Evolutionary conservation across 768 basidiomycete genomes (phyloP), one percentile per base, ranked within the genome.

Genomic region (Coprinopsis strossmayeri): DNA sequence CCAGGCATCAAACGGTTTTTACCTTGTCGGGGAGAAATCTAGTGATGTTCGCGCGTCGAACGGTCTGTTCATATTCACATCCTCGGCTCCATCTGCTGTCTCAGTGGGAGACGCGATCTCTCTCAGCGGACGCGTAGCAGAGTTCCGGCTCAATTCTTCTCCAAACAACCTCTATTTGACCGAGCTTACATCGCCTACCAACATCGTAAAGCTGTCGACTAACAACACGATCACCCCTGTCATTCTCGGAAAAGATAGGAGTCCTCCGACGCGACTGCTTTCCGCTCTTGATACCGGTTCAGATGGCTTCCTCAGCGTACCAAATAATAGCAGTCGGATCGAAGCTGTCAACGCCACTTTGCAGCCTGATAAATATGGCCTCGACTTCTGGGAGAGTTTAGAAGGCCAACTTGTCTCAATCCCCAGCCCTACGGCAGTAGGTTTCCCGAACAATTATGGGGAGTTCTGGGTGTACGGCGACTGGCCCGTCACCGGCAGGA

Each of bases 371-470:
- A 61, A 66, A 37, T 82, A 67, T 49, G 82, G 80, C 5, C 58
- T 82, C 27, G 81, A 82, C 57, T 82, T 84, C 56, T 84, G 80
- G 79, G 71, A 78, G 57, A 79, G 76, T 55, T 67, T 84, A 9
- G 76, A 79, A 51, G 79, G 79, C 2, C 73, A 77, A 55, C 63
- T 82, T 2, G 79, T 84, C 20, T 72, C 70, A 0, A 65, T 82
- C 20, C 73, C 68, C 3, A 65, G 61, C 3, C 79, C 81, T 2
- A 60, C 66, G 3, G 69, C 75, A 2, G 56, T 74, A 3, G 64
- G 70, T 49, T 82, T 81, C 57, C 69, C 70, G 25, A 80, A 79
- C 53, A 63, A 57, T 24, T 80, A 71, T 55, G 74, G 74, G 5
- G 77, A 81, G 46, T 69, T 81, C 45, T 82, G 80, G 81, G 76